Evolutionary conservation across 768 basidiomycete genomes (phyloP).

Genomic region (Termitomyces sp.): DNA sequence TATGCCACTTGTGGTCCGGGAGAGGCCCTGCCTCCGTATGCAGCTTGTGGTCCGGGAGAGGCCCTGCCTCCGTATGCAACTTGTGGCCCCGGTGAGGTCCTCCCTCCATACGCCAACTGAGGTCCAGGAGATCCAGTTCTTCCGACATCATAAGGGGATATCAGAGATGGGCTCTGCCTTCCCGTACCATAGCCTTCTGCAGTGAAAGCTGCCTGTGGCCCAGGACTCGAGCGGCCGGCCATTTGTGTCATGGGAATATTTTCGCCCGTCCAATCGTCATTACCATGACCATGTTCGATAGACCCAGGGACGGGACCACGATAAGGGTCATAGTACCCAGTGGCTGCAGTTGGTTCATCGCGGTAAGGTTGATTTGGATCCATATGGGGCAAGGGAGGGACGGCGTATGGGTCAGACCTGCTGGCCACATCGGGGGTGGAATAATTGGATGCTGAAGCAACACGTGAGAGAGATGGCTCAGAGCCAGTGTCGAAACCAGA

Average conservation of each 20-base stretch:
- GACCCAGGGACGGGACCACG: slow-evolving; percentile 69
- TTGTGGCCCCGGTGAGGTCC: slow-evolving; percentile 41
- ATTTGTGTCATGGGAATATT: slow-evolving; percentile 77
- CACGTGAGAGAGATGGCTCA: slow-evolving; percentile 53
- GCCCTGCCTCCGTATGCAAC: slow-evolving; percentile 36
- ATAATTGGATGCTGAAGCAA: slow-evolving; percentile 40
- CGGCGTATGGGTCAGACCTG: slow-evolving; percentile 68
- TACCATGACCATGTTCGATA: slow-evolving; percentile 42
- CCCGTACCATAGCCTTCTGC: slow-evolving; percentile 26
- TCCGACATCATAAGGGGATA: slow-evolving; percentile 27
- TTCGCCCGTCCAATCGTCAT: slow-evolving; percentile 44
- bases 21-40: slow-evolving; percentile 28
- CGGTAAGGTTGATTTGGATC: slow-evolving; percentile 76
- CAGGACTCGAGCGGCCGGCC: slow-evolving; percentile 33
- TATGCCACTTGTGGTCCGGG: slow-evolving; percentile 45
- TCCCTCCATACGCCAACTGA: slow-evolving; percentile 32
- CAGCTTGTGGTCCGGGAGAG: slow-evolving; percentile 30
- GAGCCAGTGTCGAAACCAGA: slow-evolving; percentile 71
- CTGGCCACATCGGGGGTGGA: slow-evolving; percentile 47
- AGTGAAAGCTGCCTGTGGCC: slow-evolving; percentile 32
- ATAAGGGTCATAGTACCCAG: slow-evolving; percentile 77
- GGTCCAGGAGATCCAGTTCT: slow-evolving; percentile 45
- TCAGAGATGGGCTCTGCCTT: slow-evolving; percentile 28
- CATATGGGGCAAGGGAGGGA: slow-evolving; percentile 77
- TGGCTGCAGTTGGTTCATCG: slow-evolving; percentile 56